A percentile compares a stretch with the other conserved stretches of the same genome.
Conservation (phyloP, 2,329 filamentous ascomycete genomes). For the Endothia cerciana region DNA sequence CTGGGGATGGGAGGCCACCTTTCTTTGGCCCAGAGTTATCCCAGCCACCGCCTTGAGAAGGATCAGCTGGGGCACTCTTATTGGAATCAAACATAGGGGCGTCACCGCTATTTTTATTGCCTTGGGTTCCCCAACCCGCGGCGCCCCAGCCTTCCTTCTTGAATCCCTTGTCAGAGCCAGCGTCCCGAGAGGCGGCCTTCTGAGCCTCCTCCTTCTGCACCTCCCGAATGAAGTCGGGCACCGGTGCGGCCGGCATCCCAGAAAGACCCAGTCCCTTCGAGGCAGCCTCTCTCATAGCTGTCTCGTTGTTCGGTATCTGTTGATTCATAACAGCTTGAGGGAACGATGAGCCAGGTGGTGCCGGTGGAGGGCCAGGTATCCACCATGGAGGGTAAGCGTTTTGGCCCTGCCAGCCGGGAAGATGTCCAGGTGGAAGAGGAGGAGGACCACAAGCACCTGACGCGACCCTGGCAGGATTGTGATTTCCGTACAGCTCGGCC, state of each 20-base stretch:
- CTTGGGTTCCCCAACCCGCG: not conserved
- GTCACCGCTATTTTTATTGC: not conserved
- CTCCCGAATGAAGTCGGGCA: not conserved
- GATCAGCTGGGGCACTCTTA: conserved; percentile 6
- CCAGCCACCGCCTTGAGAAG: conserved; percentile 9
- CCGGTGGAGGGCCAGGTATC: not conserved
- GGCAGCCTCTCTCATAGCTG: conserved; percentile 6
- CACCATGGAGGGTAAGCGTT: not conserved
- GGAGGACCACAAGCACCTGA: not conserved
- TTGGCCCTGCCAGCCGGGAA: not conserved
- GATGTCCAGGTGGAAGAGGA: not conserved
- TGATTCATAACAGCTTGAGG: not conserved
- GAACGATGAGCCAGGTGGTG: not conserved
- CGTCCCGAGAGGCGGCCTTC: conserved; percentile 1
- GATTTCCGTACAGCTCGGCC: conserved; percentile 46
- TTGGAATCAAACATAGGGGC: not conserved
- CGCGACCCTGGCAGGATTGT: conserved; percentile 14
- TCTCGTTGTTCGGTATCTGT: not conserved
- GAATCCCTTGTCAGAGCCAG: conserved; percentile 2
- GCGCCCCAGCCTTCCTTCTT: not conserved
- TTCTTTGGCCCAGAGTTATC: not conserved
- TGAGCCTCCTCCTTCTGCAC: conserved; percentile 6
- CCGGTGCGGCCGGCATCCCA: conserved; percentile 7
- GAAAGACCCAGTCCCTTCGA: conserved; percentile 16
- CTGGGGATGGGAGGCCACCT: not conserved